Evolutionary conservation across 208 protist species (phyloP).

Genomic region (Kentomonas sorsogonicus): DNA sequence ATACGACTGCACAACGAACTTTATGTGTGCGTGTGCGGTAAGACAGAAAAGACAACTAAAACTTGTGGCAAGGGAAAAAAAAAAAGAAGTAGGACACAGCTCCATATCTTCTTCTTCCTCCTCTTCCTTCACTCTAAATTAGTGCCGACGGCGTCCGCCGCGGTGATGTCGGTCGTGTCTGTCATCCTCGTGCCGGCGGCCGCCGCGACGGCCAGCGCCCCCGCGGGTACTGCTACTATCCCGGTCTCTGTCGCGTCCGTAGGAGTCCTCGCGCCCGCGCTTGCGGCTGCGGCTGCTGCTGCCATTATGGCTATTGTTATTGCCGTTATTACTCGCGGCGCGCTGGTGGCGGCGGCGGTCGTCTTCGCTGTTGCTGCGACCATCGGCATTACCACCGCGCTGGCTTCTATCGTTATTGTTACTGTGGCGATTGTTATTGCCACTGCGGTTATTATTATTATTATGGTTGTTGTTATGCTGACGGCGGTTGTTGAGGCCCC

Average conservation of each 20-base stretch:
- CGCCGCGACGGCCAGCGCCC: too few relatives aligned
- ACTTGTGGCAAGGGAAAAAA: not conserved
- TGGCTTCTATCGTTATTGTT: conserved; percentile 4
- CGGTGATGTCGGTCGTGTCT: not conserved
- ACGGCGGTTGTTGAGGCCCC: too few relatives aligned
- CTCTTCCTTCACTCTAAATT: not conserved
- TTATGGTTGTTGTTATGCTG: too few relatives aligned
- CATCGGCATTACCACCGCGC: not conserved
- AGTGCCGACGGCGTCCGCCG: not conserved
- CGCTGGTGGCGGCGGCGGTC: conserved; percentile 1
- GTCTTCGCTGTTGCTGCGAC: not conserved
- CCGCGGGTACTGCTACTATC: too few relatives aligned
- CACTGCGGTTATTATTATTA: too few relatives aligned
- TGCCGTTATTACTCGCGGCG: not conserved
- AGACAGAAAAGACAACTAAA: too few relatives aligned
- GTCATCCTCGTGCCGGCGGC: not conserved
- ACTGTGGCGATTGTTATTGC: too few relatives aligned
- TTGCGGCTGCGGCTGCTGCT: not conserved
- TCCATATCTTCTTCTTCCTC: not conserved
- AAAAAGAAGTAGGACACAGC: not conserved
- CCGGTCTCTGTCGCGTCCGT: not conserved
- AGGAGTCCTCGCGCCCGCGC: not conserved
- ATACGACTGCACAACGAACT: conserved; percentile 2
- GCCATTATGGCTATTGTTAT: not conserved
- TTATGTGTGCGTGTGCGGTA: conserved; percentile 5